Conservation (phyloP, 106 monocot genomes). For the Ottelia alismoides region DNA sequence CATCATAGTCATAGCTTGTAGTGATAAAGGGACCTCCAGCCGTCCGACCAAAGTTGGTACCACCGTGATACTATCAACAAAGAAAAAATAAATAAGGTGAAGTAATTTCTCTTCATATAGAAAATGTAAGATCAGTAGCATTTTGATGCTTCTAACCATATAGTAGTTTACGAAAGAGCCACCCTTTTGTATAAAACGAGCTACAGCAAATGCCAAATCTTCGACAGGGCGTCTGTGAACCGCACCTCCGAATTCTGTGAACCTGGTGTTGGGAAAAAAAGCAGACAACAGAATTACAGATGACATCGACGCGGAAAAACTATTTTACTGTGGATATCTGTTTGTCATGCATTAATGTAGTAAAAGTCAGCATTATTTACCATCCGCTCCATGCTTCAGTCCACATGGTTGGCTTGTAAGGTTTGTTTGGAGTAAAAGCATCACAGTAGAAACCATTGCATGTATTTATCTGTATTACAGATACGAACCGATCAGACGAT, state of each 20-base stretch:
- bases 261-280: no score
- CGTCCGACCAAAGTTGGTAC: constrained; percentile 95
- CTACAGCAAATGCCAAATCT: constrained; percentile 92
- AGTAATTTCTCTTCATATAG: no score
- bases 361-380: no score
- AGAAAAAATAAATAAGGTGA: neutral
- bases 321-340: no score
- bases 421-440: constrained; percentile 71
- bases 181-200: constrained; percentile 83
- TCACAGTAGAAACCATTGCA: constrained; percentile 99
- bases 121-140: no score
- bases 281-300: no score
- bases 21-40: constrained; percentile 98
- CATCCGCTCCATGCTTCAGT: constrained; percentile 99
- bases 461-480: constrained; percentile 67
- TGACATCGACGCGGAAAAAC: no score
- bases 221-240: constrained; percentile 69
- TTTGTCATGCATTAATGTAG: no score
- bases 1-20: constrained; percentile 97
- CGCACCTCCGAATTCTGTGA: constrained; percentile 85
- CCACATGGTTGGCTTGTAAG: constrained; percentile 90
- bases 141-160: constrained; percentile 69
- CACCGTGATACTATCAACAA: constrained; percentile 72
- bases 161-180: constrained; percentile 95
- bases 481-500: no score